Evolutionary conservation across 1,284 basidiomycete genomes (phyloP).

Genomic region (Ceratorhiza oryzae-sativae): DNA sequence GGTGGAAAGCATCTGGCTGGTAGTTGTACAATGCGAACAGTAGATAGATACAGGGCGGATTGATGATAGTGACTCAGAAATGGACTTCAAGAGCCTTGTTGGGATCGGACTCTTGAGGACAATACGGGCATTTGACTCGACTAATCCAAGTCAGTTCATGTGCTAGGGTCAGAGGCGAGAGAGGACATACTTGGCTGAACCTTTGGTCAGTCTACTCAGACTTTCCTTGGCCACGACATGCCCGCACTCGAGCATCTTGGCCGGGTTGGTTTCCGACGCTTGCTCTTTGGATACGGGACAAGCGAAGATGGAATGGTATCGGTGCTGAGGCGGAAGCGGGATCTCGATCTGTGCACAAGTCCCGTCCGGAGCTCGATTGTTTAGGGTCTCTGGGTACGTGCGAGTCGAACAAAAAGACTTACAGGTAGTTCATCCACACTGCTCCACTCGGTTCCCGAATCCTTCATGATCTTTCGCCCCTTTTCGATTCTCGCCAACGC

Average conservation of each 20-base stretch:
- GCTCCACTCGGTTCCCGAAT: conserved; percentile 90
- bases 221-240: conserved; percentile 94
- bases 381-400: neutral
- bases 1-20: neutral
- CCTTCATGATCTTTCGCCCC: conserved; percentile 89
- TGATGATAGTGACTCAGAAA: conserved; percentile 59
- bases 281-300: conserved; percentile 99
- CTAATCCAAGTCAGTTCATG: conserved; percentile 52
- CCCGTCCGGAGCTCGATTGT: neutral
- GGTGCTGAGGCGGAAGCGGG: conserved; percentile 80
- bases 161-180: neutral
- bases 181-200: conserved; percentile 71
- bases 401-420: conserved; percentile 47
- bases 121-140: conserved; percentile 88
- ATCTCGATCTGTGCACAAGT: conserved; percentile 83
- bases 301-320: conserved; percentile 96
- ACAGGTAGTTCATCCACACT: conserved; percentile 90
- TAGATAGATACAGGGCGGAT: neutral
- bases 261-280: conserved; percentile 90
- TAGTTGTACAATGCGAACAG: conserved; percentile 21
- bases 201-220: conserved; percentile 83
- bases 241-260: conserved; percentile 96
- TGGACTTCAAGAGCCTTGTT: conserved; percentile 69
- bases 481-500: conserved; percentile 91
- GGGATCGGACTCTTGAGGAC: conserved; percentile 75